Conservation (phyloP, 2,329 filamentous ascomycete genomes). For the Aspergillus pseudotamarii region DNA sequence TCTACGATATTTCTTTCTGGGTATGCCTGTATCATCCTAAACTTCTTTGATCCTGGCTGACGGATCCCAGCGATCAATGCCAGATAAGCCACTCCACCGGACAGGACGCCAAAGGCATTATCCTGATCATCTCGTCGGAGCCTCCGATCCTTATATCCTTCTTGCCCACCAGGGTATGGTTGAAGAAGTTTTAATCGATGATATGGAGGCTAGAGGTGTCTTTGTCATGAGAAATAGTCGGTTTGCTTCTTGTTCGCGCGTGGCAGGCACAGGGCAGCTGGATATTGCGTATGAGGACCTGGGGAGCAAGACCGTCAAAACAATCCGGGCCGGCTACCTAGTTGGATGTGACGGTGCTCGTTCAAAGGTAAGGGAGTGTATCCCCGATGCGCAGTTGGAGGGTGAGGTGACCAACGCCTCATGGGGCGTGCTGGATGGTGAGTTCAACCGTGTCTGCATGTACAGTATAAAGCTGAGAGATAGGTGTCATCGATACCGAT, state of each 20-base stretch:
- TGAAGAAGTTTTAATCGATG: not conserved
- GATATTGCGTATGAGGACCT: not conserved
- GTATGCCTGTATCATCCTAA: fast-evolving
- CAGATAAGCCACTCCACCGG: not conserved
- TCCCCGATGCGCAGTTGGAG: not conserved
- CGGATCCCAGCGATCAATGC: not conserved
- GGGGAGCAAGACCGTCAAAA: not conserved
- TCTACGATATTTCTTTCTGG: not conserved
- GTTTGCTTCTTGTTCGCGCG: not conserved
- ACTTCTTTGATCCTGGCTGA: not conserved
- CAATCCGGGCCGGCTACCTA: not conserved
- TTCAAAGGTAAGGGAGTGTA: not conserved
- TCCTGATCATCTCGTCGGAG: not conserved
- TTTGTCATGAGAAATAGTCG: not conserved
- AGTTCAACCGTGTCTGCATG: not conserved
- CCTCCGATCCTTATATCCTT: not conserved
- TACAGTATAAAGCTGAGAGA: not conserved
- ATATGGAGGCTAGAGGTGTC: not conserved
- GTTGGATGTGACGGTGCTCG: not conserved
- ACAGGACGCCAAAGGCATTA: not conserved
- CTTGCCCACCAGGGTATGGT: not conserved
- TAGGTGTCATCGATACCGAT: not conserved
- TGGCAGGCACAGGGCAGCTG: not conserved
- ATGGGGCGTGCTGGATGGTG: not conserved
- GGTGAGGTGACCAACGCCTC: not conserved